Evolutionary conservation across 2,329 filamentous ascomycete species (phyloP), one percentile per base, ranked within the genome.

Genomic region (Xylariaceae sp.): DNA sequence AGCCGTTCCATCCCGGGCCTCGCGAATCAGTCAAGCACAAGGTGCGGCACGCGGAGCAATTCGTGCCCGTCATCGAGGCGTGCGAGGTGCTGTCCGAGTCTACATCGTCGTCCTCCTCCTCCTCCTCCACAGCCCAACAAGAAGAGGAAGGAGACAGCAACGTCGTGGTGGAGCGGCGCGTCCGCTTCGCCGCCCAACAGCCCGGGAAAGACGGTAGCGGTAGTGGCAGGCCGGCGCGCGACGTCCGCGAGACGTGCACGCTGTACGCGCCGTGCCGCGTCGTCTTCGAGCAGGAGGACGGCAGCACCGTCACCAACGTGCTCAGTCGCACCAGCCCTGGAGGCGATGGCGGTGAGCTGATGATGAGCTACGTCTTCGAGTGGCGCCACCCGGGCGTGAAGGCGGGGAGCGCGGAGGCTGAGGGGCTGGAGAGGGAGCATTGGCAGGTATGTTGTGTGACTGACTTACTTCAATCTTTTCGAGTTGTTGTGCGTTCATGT

Each of bases 21-120:
- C n/a, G n/a, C n/a, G n/a, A n/a, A n/a, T n/a, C n/a, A n/a, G n/a
- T 63, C 5, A 39, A 55, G 46, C 49, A 52, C 40, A 61, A 63
- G 35, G 56, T 58, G n/a, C 48, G 47, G 2, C 42, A 37, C 4
- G 53, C 59, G 3, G 40, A 60, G 8, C 57, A 61, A 24, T 63
- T 63, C 19, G 55, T 63, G 10, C 51, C 59, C 1, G 50, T 53
- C n/a, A 61, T 63, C 31, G 39, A 42, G 2, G 33, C 39, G 6
- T 59, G 57, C 43, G 36, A 50, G 23, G 49, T 63, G 3, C 18
- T 59, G 3, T 43, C 45, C 5, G 56, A 59, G 24, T 47, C 52
- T 9, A 46, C 45, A 1, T 33, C 42, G 8, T 36, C 33, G 5
- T 34, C 41, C 1, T 7, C 21, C 8, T 7, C 21, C 8, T n/a